A percentile compares a stretch with the other conserved stretches of the same genome.
phyloP scores from a whole-genome alignment of 768 basidiomycete species.

The Phylloporus scabripes region DNA sequence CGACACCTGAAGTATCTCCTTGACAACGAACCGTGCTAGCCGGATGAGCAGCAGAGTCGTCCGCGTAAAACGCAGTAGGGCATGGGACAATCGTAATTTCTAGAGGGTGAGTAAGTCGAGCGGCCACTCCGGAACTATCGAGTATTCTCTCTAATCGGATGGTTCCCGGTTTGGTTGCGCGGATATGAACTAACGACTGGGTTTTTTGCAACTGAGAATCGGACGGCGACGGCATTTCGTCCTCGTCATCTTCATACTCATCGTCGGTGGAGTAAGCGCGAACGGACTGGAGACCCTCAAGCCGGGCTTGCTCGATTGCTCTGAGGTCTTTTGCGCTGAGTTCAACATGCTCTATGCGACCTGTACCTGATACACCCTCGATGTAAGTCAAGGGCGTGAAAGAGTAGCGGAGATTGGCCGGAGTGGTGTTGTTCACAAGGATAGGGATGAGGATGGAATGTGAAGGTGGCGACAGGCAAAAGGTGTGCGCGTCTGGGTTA shows the following conservation, averaged over 20 bases:
- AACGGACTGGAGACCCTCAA: conserved; percentile 44
- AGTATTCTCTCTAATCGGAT: conserved; percentile 69
- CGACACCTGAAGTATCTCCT: conserved; percentile 54
- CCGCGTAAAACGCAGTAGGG: conserved; percentile 64
- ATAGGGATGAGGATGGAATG: conserved; percentile 68
- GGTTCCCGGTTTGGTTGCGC: conserved; percentile 65
- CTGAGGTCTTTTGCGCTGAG: conserved; percentile 61
- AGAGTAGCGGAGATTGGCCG: conserved; percentile 66
- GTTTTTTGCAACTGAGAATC: conserved; percentile 60
- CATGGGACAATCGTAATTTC: conserved; percentile 78
- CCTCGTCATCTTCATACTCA: conserved; percentile 62
- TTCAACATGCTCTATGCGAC: conserved; percentile 50
- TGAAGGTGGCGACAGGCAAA: conserved; percentile 59
- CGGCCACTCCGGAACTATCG: conserved; percentile 65
- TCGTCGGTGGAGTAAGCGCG: conserved; percentile 48
- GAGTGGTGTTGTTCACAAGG: conserved; percentile 85
- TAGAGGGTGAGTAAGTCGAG: conserved; percentile 59
- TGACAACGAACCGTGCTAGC: conserved; percentile 56
- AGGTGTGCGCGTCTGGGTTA: conserved; percentile 69
- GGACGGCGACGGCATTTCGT: conserved; percentile 21
- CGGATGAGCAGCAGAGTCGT: conserved; percentile 31
- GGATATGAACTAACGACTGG: conserved; percentile 69
- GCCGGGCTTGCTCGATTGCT: conserved; percentile 54
- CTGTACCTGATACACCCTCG: conserved; percentile 35
- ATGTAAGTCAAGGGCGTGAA: conserved; percentile 57